phyloP scores from a whole-genome alignment of 345 rosid genomes.

The Citrus maxima region DNA sequence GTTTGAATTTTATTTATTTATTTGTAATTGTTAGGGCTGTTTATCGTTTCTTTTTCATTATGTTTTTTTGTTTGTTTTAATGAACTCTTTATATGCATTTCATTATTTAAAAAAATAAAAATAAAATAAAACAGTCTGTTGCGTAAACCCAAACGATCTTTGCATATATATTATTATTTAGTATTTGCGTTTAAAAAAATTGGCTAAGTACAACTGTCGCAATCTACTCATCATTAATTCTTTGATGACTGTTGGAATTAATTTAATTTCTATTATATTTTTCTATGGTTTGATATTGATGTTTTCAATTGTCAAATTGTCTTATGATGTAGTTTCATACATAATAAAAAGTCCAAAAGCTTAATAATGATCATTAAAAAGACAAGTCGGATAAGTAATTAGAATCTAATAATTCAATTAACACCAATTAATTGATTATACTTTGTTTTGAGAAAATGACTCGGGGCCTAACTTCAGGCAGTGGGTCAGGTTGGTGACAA shows the following conservation, averaged over 20 bases:
- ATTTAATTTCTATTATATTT: not conserved
- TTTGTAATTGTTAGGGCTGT: no score
- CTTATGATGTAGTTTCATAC: not conserved
- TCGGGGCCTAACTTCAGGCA: not conserved
- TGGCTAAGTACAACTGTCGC: not conserved
- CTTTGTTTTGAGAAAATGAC: slow-evolving; percentile 11
- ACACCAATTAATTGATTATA: not conserved
- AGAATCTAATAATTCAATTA: not conserved
- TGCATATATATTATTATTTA: not conserved
- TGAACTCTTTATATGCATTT: no score
- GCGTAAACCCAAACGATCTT: not conserved
- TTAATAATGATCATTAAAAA: not conserved
- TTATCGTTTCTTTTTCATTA: no score
- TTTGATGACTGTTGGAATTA: not conserved
- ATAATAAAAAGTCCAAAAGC: no score
- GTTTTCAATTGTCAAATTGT: not conserved
- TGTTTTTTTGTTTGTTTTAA: no score
- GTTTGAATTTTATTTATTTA: no score
- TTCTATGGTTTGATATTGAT: not conserved
- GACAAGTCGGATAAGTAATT: not conserved
- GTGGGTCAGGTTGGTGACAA: slow-evolving; percentile 9
- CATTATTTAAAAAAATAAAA: no score
- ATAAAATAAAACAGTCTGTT: not conserved
- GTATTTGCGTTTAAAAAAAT: not conserved
- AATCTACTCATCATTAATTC: not conserved